Evolutionary conservation across 23 red algal genomes (phyloP), one percentile per base, ranked within the genome.

Genomic region (Gracilaria gracilis): DNA sequence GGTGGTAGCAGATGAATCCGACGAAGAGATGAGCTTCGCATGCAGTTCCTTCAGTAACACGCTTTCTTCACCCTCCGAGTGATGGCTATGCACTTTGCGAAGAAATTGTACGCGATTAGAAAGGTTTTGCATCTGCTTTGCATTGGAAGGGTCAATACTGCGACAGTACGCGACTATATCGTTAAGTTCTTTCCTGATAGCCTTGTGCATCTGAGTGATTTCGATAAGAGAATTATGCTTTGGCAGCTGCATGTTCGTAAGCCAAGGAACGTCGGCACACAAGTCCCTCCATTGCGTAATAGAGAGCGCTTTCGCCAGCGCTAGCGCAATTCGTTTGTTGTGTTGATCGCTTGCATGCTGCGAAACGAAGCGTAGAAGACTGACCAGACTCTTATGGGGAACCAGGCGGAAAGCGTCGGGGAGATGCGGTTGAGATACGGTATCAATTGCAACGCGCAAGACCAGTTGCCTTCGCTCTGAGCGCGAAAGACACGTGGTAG

Each of bases 31-130:
- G 34, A 90, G 54, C 38, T 69, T 83, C 9, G 57, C 50, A 48
- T 77, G 57, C 17, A 92, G 67, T 57, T 92, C 89, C 44, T 78
- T 62, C 31, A 92, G 34, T 9, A 92, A 64, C 4, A 92, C 80
- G 27, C 64, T 84, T 47, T 92, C 89, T 44, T 92, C 89, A 25
- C 89, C 89, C 23, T 83, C 89, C 20, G 79, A 57, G 57, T 92
- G 89, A 49, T 62, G 81, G 32, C 35, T 75, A n/a, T 92, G 89
- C 16, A 92, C 89, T 33, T 79, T 83, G 20, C 80, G 78, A 33
- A 92, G 69, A 37, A 92, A 92, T 17, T 84, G n/a, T 24, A 92
- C 51, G 16, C 80, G 59, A 16, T 47, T 61, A 24, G 77, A 15
- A 3, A 92, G 55, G 13, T 59, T 73, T 69, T 83, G 79, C 61